Evolutionary conservation across 345 rosid genomes (phyloP).

Genomic region (Populus pruinosa): DNA sequence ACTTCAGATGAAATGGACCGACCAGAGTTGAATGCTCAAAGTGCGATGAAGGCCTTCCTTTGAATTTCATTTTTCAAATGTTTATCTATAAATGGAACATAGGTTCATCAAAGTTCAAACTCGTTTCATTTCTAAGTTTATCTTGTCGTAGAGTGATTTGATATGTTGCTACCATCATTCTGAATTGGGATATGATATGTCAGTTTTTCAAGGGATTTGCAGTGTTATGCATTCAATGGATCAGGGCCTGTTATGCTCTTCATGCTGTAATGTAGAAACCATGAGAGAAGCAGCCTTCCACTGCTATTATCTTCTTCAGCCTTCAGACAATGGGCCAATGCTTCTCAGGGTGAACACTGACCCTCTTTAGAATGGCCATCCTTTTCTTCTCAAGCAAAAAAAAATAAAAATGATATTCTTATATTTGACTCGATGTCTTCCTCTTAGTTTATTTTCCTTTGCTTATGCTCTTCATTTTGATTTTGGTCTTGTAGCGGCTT

Average conservation of each 20-base stretch:
- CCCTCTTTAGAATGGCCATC: slow-evolving; percentile 7
- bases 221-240: slow-evolving; percentile 62
- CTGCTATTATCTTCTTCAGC: slow-evolving; percentile 82
- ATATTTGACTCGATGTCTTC: not conserved
- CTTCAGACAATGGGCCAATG: slow-evolving; percentile 84
- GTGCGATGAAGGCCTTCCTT: slow-evolving; percentile 37
- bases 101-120: slow-evolving; percentile 2
- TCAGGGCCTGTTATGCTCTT: slow-evolving; percentile 73
- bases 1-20: slow-evolving; percentile 56
- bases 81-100: not conserved
- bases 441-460: slow-evolving; percentile 5
- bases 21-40: slow-evolving; percentile 62
- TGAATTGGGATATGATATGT: slow-evolving; percentile 10
- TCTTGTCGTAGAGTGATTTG: not conserved
- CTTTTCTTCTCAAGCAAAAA: not conserved
- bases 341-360: slow-evolving; percentile 67
- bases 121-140: slow-evolving; percentile 9
- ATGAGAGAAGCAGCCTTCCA: slow-evolving; percentile 49
- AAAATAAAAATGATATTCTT: not conserved
- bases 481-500: slow-evolving; percentile 57
- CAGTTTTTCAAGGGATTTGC: slow-evolving; percentile 86
- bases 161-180: slow-evolving; percentile 9
- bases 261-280: slow-evolving; percentile 61
- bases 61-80: slow-evolving; percentile 3
- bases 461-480: slow-evolving; percentile 1